phyloP scores from a whole-genome alignment of 129 eudicot genomes.

The Dittrichia graveolens region DNA sequence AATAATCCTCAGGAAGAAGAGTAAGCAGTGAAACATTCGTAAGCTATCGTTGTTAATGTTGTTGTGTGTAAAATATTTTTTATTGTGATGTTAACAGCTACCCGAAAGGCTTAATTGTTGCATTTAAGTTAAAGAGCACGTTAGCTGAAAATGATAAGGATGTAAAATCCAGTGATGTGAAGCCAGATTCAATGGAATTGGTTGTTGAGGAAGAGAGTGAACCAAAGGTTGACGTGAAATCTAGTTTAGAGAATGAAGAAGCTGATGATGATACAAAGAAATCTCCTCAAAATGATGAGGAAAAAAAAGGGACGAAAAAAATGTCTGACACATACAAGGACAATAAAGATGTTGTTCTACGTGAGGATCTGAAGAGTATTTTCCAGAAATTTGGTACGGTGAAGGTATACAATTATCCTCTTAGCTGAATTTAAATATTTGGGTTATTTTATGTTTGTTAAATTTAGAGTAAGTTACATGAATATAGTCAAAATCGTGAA shows the following conservation, averaged over 20 bases:
- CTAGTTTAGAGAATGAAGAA: conserved; percentile 49
- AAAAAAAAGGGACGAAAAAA: conserved; percentile 37
- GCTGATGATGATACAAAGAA: not conserved
- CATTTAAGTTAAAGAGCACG: conserved; percentile 70
- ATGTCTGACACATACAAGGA: conserved; percentile 55
- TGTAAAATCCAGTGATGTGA: conserved; percentile 31
- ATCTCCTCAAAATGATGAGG: conserved; percentile 26
- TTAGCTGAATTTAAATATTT: conserved; percentile 4
- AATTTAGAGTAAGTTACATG: not conserved
- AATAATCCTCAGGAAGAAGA: conserved; percentile 53
- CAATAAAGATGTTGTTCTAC: conserved; percentile 69
- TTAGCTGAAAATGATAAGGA: conserved; percentile 25
- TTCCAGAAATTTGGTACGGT: conserved; percentile 81
- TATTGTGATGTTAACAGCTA: conserved; percentile 50
- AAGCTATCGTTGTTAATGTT: not conserved
- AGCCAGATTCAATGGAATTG: conserved; percentile 32
- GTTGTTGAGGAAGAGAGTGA: conserved; percentile 36
- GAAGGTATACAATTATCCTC: conserved; percentile 53
- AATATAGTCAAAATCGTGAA: no score
- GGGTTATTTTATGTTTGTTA: not conserved
- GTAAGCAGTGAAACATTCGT: conserved; percentile 42
- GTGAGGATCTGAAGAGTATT: conserved; percentile 82
- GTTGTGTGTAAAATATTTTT: conserved; percentile 4
- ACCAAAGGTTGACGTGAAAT: conserved; percentile 39
- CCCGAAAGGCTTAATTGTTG: conserved; percentile 79